Conservation (phyloP, 2,329 filamentous ascomycete genomes). For the Xenosphaeropsis pyriputrescens region DNA sequence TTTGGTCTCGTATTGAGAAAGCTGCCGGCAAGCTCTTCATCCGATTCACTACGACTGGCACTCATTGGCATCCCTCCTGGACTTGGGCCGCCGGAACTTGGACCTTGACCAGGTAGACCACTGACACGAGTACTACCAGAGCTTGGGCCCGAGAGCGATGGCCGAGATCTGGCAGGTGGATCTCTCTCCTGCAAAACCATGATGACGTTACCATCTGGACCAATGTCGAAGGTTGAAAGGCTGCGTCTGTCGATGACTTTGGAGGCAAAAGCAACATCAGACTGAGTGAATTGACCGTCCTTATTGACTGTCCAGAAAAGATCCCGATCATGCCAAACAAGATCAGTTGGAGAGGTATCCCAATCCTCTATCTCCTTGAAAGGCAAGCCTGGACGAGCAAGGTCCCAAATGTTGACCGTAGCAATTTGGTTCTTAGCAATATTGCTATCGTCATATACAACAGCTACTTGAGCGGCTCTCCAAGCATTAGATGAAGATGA, state of each 20-base stretch:
- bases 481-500: constrained; percentile 46
- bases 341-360: constrained; percentile 36
- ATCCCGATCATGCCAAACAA: constrained; percentile 51
- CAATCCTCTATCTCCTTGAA: constrained; percentile 52
- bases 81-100: constrained; percentile 18
- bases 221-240: constrained; percentile 46
- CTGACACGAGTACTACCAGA: not conserved
- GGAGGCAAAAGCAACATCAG: constrained; percentile 48
- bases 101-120: not conserved
- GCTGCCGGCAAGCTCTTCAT: constrained; percentile 46
- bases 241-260: constrained; percentile 47
- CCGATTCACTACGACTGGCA: constrained; percentile 47
- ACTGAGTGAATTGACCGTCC: constrained; percentile 48
- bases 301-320: constrained; percentile 51
- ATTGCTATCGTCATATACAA: constrained; percentile 43
- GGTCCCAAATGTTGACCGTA: constrained; percentile 51
- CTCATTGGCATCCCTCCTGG: constrained; percentile 34
- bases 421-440: constrained; percentile 38
- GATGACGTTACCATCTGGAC: constrained; percentile 40
- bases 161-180: constrained; percentile 27
- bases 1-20: constrained; percentile 35
- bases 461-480: constrained; percentile 45
- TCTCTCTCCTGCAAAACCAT: constrained; percentile 47
- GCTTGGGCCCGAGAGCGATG: constrained; percentile 5
- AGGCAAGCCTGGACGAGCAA: constrained; percentile 51